phyloP scores from a whole-genome alignment of 2,329 filamentous ascomycete species.

The Coleophoma eucalyptorum region DNA sequence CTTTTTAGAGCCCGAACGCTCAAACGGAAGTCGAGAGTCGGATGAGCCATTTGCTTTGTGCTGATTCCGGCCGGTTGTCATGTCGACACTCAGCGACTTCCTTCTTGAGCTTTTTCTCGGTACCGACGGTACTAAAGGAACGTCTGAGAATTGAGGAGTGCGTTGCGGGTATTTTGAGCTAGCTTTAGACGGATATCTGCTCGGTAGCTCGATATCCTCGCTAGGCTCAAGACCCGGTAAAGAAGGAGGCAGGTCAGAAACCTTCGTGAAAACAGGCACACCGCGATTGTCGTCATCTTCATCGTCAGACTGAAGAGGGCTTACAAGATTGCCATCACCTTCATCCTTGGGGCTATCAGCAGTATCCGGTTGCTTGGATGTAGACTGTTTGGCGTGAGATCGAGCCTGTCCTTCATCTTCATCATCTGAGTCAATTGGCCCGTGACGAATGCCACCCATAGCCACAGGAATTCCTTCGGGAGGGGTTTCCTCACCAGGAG shows the following conservation, averaged over 20 bases:
- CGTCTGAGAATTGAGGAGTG: slow-evolving; percentile 8
- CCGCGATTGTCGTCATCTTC: slow-evolving; percentile 45
- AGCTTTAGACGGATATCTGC: slow-evolving; percentile 56
- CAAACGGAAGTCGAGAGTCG: slow-evolving; percentile 47
- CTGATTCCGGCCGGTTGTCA: slow-evolving; percentile 8
- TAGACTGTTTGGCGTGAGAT: no score
- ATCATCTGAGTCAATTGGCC: slow-evolving; percentile 62
- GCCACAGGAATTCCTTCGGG: slow-evolving; percentile 64
- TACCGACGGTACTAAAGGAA: slow-evolving; percentile 47
- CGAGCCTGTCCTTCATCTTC: slow-evolving; percentile 34
- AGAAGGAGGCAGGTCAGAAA: slow-evolving; percentile 48
- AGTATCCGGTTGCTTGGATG: slow-evolving; percentile 22
- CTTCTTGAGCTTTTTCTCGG: slow-evolving; percentile 73
- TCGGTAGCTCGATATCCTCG: slow-evolving; percentile 44
- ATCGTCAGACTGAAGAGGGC: slow-evolving; percentile 29
- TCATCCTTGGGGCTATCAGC: slow-evolving; percentile 11
- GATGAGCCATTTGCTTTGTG: slow-evolving; percentile 16
- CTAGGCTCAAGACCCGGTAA: slow-evolving; percentile 54
- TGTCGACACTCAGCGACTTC: slow-evolving; percentile 22
- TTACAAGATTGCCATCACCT: slow-evolving; percentile 15
- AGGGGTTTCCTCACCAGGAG: slow-evolving; percentile 62
- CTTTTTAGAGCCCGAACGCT: slow-evolving; percentile 49
- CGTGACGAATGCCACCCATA: slow-evolving; percentile 33
- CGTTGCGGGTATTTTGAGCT: slow-evolving; percentile 33
- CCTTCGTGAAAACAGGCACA: slow-evolving; percentile 34